These are phyloP conservation scores for Lodderomyces orthopsilosis DNA, from an alignment of 1,139 yeast species.

Conservation along the genomic window DNA sequence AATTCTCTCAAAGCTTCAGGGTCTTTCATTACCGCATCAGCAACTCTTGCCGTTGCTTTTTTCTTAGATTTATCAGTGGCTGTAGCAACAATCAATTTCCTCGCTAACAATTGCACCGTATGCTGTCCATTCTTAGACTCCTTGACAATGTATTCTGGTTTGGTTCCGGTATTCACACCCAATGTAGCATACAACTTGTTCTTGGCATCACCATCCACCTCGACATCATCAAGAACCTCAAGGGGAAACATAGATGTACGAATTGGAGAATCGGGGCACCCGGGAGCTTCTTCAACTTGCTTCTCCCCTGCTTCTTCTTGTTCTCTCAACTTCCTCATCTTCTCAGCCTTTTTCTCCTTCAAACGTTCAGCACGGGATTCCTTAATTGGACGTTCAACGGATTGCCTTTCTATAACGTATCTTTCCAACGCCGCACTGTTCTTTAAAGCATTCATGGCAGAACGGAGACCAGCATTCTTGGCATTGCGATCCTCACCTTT, in stretches of 20 bases:
- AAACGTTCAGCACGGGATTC: conserved; percentile 9
- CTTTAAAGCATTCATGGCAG: conserved; percentile 69
- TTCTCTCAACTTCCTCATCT: conserved; percentile 9
- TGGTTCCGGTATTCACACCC: conserved; percentile 35
- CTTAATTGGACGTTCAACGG: conserved; percentile 43
- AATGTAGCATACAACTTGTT: conserved; percentile 44
- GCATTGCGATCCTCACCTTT: conserved; percentile 57
- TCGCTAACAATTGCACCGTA: conserved; percentile 37
- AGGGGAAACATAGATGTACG: conserved; percentile 24
- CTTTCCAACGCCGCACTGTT: conserved; percentile 61
- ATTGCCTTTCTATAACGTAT: conserved; percentile 59
- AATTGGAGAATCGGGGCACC: conserved; percentile 13
- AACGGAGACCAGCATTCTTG: conserved; percentile 67
- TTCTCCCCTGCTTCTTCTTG: not conserved
- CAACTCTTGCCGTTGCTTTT: conserved; percentile 47
- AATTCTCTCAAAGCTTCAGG: conserved; percentile 25
- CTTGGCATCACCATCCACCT: conserved; percentile 35
- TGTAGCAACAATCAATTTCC: conserved; percentile 34
- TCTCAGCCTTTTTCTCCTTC: conserved; percentile 6
- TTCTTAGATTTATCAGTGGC: conserved; percentile 44
- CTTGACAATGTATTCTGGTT: conserved; percentile 41
- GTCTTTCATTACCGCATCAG: conserved; percentile 42
- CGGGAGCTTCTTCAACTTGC: not conserved
- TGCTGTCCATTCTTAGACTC: conserved; percentile 28
- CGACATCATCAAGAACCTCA: conserved; percentile 23